Evolutionary conservation across 1,284 basidiomycete genomes (phyloP).

Genomic region (Sanghuangporus baumii): DNA sequence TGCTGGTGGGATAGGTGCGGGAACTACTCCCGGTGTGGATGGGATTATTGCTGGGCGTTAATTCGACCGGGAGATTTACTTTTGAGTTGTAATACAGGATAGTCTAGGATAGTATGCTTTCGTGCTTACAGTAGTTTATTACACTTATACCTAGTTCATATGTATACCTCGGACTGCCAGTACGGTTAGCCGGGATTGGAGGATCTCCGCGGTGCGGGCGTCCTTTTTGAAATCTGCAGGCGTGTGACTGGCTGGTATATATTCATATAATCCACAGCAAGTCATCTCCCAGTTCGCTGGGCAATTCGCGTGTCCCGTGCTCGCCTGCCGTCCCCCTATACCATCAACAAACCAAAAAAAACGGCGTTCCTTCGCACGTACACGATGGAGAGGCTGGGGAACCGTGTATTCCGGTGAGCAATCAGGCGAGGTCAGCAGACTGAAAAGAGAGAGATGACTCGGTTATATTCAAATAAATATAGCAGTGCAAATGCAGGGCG

Average conservation of each 20-base stretch:
- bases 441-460: neutral
- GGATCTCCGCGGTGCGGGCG: neutral
- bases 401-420: neutral
- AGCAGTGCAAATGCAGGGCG: neutral
- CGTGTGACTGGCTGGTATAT: constrained; percentile 28
- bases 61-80: neutral
- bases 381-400: constrained; percentile 1
- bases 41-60: constrained; percentile 42
- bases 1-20: neutral
- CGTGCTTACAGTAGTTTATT: neutral
- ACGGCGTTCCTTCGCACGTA: neutral
- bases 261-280: constrained; percentile 24
- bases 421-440: neutral
- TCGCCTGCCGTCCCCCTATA: neutral
- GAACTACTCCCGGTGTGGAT: constrained; percentile 40
- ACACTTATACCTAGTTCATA: neutral
- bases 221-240: neutral
- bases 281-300: neutral
- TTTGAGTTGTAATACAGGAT: neutral
- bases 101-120: constrained; percentile 4
- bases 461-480: neutral
- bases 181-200: neutral
- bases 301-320: neutral
- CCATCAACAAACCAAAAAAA: neutral
- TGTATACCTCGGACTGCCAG: neutral